phyloP scores from a whole-genome alignment of 352 stramenopile genomes.

The Pythium phragmitis region DNA sequence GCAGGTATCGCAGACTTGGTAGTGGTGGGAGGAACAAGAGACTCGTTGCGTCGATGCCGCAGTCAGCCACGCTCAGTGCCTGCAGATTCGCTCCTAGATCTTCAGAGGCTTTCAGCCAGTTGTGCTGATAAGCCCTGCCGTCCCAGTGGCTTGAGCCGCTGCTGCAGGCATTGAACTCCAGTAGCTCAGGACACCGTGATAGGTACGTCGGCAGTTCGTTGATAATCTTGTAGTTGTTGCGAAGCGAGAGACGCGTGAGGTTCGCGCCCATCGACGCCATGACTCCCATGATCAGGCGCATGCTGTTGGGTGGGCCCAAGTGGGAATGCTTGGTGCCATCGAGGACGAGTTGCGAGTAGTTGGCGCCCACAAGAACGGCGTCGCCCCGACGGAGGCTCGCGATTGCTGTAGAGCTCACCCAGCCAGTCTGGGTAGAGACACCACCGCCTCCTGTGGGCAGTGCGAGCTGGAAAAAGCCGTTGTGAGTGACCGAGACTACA shows the following conservation, averaged over 20 bases:
- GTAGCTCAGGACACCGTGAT: not conserved
- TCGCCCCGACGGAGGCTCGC: conserved; percentile 6
- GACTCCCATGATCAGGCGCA: not conserved
- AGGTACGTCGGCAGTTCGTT: not conserved
- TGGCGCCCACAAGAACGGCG: not conserved
- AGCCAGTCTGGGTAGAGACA: not conserved
- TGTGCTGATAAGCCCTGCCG: not conserved
- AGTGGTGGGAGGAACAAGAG: not conserved
- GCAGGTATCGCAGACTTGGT: not conserved
- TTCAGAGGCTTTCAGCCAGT: not conserved
- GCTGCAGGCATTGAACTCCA: conserved; percentile 1
- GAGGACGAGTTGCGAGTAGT: conserved; percentile 3
- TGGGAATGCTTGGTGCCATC: not conserved
- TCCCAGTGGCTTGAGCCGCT: not conserved
- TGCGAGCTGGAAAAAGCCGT: conserved; percentile 6
- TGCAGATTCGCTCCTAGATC: not conserved
- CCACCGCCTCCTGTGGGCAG: not conserved
- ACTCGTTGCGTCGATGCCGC: not conserved
- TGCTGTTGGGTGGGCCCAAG: too few species aligned
- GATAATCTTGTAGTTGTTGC: not conserved
- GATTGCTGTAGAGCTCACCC: conserved; percentile 1
- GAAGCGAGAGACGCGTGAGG: conserved; percentile 3
- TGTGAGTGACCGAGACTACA: conserved; percentile 1
- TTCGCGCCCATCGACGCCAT: not conserved
- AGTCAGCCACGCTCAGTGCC: not conserved